These are phyloP conservation scores for Macrolepiota dolichaula DNA, from an alignment of 768 basidiomycete species.

Conservation along the genomic window DNA sequence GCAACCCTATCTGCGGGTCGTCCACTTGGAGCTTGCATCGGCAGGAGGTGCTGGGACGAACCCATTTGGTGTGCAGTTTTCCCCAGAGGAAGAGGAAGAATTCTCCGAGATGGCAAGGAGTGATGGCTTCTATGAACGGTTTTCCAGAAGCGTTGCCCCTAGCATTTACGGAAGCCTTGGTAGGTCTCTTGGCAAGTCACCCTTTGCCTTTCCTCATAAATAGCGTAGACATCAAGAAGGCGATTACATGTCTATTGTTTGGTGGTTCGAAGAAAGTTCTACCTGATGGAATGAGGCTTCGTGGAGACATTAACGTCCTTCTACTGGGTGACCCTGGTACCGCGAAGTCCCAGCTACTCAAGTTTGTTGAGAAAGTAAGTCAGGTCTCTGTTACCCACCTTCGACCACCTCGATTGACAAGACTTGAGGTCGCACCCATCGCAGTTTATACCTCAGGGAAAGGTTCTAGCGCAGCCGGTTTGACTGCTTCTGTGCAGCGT, in stretches of 20 bases:
- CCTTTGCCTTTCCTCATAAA: constrained; percentile 7
- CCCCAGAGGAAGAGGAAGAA: constrained; percentile 96
- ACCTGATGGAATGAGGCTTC: constrained; percentile 94
- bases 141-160: constrained; percentile 91
- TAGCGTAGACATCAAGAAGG: constrained; percentile 92
- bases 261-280: constrained; percentile 97
- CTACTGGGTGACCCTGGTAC: constrained; percentile 97
- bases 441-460: constrained; percentile 99
- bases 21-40: constrained; percentile 89
- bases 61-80: constrained; percentile 85
- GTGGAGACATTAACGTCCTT: constrained; percentile 97
- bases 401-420: background rate
- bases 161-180: constrained; percentile 96
- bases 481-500: constrained; percentile 96
- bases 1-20: constrained; percentile 89
- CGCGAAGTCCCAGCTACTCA: constrained; percentile 95
- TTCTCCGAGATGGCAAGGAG: constrained; percentile 88
- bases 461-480: constrained; percentile 96
- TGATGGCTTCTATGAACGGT: constrained; percentile 89
- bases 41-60: constrained; percentile 72
- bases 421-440: constrained; percentile 83
- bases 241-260: constrained; percentile 92
- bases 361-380: constrained; percentile 92
- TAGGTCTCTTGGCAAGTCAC: constrained; percentile 26
- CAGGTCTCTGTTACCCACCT: background rate